phyloP scores from a whole-genome alignment of 371 early-diverging fungal genomes.

The Mortierella polycephala region DNA sequence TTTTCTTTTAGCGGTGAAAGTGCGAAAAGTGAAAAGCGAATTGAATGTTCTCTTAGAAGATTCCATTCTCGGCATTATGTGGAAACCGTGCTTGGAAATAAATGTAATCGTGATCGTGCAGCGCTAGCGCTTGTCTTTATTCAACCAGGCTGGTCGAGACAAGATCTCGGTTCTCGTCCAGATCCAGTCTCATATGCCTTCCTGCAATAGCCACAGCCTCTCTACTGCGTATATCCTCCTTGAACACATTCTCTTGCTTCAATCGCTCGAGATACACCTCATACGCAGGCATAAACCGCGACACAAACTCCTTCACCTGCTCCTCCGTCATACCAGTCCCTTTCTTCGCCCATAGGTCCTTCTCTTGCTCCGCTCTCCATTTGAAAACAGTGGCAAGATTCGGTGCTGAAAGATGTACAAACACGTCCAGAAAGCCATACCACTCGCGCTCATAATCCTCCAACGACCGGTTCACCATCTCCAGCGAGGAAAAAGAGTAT shows the following conservation, averaged over 20 bases:
- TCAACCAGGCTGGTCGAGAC: conserved; percentile 23
- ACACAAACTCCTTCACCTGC: conserved; percentile 85
- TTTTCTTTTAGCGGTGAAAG: no score
- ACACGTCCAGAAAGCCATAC: conserved; percentile 77
- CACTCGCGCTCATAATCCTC: conserved; percentile 62
- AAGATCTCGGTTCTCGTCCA: conserved; percentile 36
- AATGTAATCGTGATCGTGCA: no score
- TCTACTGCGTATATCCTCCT: background rate
- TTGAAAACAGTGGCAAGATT: conserved; percentile 74
- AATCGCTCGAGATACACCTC: conserved; percentile 75
- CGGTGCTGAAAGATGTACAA: conserved; percentile 76
- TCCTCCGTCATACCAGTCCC: conserved; percentile 71
- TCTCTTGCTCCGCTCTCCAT: conserved; percentile 93
- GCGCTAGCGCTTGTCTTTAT: background rate
- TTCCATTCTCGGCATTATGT: background rate
- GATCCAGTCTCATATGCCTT: conserved; percentile 39
- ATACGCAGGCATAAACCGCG: conserved; percentile 92
- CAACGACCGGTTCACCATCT: conserved; percentile 61
- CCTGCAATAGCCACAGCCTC: conserved; percentile 1
- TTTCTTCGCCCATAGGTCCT: conserved; percentile 59
- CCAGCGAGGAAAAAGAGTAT: conserved; percentile 31
- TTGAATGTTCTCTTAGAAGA: no score
- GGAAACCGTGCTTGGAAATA: background rate
- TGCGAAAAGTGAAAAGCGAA: no score
- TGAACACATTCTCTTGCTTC: conserved; percentile 63